Base-by-base conservation (phyloP, 768 basidiomycete species). In the Pulveroboletus sp. region DNA sequence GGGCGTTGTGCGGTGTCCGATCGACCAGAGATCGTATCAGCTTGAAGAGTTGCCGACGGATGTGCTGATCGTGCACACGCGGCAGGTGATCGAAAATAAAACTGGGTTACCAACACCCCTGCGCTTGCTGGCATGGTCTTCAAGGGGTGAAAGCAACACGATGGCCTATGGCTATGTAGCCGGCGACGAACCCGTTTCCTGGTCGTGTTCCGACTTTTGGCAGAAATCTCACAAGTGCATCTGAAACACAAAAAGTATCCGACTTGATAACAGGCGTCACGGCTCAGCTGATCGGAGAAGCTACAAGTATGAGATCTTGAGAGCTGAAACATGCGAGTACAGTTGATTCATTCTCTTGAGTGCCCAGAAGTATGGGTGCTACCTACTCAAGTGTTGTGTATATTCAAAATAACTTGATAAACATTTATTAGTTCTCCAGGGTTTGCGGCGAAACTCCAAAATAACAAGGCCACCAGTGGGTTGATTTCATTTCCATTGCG, bases 21-120 rank as follows among this genome's bases (percentile, higher is more conserved):
- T 54, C 32, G 19, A 13, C 23, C 14, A 40, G 40, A 38, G 45
- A 57, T 45, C 39, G 27, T 17, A 41, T 39, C 27, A 17, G n/a
- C n/a, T n/a, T n/a, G n/a, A n/a, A 46, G 42, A 53, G 17, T 24
- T 24, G 5, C 36, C 40, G 25, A 39, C 19, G 32, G 31, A 12
- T 31, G 23, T 34, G 33, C 44, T 34, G 36, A 48, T 40, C 40
- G 27, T n/a, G n/a, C 31, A 23, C 37, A 20, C 19, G 14, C 25
- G 29, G 23, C 33, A 36, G 17, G 21, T 16, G 31, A 24, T 35
- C 36, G 16, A 11, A 20, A 19, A 45, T 37, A 46, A 21, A 5
- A 46, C 25, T 23, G 6, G 21, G 12, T n/a, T 19, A 3, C n/a
- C n/a, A 7, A 8, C 21, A 25, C 14, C 4, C 39, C 5, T 25